Conservation (phyloP, 1,139 yeast species). For the Arxiozyma bovina region DNA sequence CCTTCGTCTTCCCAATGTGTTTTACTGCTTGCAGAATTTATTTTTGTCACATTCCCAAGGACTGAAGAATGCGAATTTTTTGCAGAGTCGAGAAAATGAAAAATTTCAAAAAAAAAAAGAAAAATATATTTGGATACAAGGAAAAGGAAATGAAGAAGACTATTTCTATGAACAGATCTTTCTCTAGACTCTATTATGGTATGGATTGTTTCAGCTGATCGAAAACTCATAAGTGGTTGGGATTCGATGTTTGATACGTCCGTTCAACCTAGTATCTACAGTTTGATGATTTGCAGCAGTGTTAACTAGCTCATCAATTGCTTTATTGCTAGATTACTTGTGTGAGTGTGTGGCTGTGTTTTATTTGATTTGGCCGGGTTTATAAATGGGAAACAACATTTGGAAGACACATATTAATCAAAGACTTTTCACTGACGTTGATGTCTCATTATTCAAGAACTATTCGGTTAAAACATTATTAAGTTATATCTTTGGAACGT, state of each 20-base stretch:
- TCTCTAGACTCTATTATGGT: neutral
- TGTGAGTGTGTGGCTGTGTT: neutral
- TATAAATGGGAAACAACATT: constrained; percentile 17
- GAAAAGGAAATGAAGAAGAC: neutral
- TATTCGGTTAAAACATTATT: constrained; percentile 44
- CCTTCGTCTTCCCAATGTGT: neutral
- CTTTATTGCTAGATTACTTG: too few relatives aligned
- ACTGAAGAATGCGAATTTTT: neutral
- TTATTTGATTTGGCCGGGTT: neutral
- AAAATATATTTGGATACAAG: neutral
- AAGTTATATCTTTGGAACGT: constrained; percentile 45
- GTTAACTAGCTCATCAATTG: neutral
- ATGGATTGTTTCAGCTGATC: neutral
- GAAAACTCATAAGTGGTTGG: neutral
- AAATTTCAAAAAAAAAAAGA: too few relatives aligned
- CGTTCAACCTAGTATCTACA: neutral
- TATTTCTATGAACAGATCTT: neutral
- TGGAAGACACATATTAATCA: constrained; percentile 24
- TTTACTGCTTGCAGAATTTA: neutral
- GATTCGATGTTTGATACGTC: neutral
- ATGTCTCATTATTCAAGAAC: constrained; percentile 45
- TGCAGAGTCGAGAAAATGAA: too few relatives aligned
- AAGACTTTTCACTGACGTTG: constrained; percentile 33
- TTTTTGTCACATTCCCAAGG: neutral
- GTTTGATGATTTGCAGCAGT: neutral